Conservation (phyloP, 2,329 filamentous ascomycete species). For the Paramyrothecium sp. region DNA sequence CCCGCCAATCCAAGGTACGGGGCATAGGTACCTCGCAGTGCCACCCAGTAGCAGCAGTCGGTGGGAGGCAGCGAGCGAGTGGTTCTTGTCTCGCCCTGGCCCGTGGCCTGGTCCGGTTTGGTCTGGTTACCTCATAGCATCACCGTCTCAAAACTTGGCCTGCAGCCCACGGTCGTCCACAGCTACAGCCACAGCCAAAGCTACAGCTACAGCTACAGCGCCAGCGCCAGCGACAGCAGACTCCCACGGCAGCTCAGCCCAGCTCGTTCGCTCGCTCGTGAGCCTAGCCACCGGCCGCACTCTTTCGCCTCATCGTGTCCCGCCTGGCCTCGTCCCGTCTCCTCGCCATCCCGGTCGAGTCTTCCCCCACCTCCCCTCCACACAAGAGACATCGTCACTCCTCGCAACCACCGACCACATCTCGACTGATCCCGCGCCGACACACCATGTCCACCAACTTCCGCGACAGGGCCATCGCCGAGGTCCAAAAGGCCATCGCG, state of each 20-base stretch:
- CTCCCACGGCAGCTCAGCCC: neutral
- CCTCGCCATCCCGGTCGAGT: neutral
- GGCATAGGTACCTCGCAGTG: neutral
- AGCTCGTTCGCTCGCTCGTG: too few species aligned
- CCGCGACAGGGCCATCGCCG: constrained; percentile 91
- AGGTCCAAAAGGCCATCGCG: constrained; percentile 97
- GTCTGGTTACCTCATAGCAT: too few species aligned
- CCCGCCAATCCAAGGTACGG: neutral
- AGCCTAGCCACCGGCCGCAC: too few species aligned
- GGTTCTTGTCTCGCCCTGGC: too few species aligned
- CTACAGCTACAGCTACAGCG: too few species aligned
- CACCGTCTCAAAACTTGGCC: too few species aligned
- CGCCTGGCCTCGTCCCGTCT: too few species aligned
- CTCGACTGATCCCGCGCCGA: neutral
- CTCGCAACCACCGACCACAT: neutral
- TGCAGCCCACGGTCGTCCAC: too few species aligned
- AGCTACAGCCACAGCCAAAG: neutral
- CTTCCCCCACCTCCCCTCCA: too few species aligned
- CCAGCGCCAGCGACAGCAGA: neutral
- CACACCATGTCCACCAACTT: constrained; percentile 90
- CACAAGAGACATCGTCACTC: neutral
- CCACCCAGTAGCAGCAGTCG: too few species aligned
- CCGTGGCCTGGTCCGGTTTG: too few species aligned
- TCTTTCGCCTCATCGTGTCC: neutral
- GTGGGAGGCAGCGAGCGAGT: too few species aligned